Conservation (phyloP, 2,329 filamentous ascomycete genomes). For the Aureobasidium namibiae region DNA sequence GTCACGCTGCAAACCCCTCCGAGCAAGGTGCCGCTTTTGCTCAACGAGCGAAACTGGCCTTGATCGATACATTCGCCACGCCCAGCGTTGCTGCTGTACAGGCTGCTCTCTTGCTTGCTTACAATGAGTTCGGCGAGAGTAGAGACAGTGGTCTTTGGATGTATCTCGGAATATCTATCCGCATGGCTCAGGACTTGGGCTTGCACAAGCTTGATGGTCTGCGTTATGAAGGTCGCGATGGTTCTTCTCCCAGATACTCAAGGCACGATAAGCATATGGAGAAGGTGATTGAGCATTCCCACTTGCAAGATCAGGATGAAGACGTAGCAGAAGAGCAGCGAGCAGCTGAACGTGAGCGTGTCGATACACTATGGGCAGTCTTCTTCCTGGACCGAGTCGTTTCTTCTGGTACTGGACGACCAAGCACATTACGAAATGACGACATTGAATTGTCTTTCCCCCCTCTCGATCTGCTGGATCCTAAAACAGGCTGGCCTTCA, state of each 20-base stretch:
- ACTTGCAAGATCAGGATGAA: constrained; percentile 31
- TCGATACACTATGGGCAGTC: constrained; percentile 84
- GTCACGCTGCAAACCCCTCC: constrained; percentile 38
- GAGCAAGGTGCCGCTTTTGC: constrained; percentile 73
- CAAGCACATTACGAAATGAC: constrained; percentile 74
- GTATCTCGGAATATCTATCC: constrained; percentile 81
- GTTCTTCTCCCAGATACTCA: constrained; percentile 44
- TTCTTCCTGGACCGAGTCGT: constrained; percentile 83
- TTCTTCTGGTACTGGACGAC: constrained; percentile 75
- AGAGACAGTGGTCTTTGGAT: constrained; percentile 90
- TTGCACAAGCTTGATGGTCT: constrained; percentile 75
- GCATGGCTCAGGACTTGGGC: constrained; percentile 72
- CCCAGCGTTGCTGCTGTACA: constrained; percentile 78
- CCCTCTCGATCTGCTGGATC: constrained; percentile 43
- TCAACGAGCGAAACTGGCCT: constrained; percentile 71
- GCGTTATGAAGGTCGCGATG: constrained; percentile 46
- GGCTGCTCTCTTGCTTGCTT: constrained; percentile 73
- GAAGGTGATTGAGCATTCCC: constrained; percentile 39
- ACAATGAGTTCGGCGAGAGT: constrained; percentile 81
- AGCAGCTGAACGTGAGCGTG: constrained; percentile 69
- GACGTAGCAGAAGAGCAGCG: constrained; percentile 33
- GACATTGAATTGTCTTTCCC: constrained; percentile 75
- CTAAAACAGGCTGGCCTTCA: constrained; percentile 59
- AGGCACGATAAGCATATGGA: constrained; percentile 37
- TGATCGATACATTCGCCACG: constrained; percentile 74